Base-by-base conservation (phyloP, 2,329 filamentous ascomycete species). In the Aureobasidium sp. region DNA sequence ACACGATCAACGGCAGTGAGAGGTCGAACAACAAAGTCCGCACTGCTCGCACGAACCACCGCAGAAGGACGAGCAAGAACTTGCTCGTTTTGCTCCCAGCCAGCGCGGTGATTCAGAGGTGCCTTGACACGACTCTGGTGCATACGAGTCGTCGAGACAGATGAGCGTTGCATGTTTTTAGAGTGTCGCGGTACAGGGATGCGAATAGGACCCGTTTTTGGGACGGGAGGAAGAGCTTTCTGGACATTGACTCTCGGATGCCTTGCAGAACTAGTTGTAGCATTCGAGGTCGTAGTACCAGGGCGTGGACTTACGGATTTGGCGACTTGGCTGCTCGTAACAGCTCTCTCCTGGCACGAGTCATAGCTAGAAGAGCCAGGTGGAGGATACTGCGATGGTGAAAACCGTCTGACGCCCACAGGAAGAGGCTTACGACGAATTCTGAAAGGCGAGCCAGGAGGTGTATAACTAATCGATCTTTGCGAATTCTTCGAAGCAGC, bases 361-460 rank as follows among this genome's bases (percentile, higher is more conserved):
- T 30, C 12, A 10, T n/a, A 8, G 11, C 34, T 5, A 0, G 45
- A 35, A 5, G 45, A 49, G 3, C 45, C 34, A 38, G 45, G 45
- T 7, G 45, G 34, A 6, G 45, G 35, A 6, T 39, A 49, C 17
- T 35, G 16, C 2, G 24, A 6, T 12, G 34, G 24, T 21, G 32
- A n/a, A 2, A 49, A 38, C 1, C 32, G 45, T 21, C 16, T 30
- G 5, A 35, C 45, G 7, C 45, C 45, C 4, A 24, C 11, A 7
- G 45, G 34, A 11, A 49, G 34, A 25, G 45, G 45, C 6, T 49
- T 49, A 22, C 45, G 45, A 19, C 21, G 32, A 16, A 48, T 48
- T 11, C 37, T 48, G 32, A 48, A 48, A 1, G 41, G 29, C 24
- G 19, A 30, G 11, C 41, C 29, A 7, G 41, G 27, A 34, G 41